phyloP scores from a whole-genome alignment of 2,329 filamentous ascomycete genomes.

The Cladophialophora immunda region DNA sequence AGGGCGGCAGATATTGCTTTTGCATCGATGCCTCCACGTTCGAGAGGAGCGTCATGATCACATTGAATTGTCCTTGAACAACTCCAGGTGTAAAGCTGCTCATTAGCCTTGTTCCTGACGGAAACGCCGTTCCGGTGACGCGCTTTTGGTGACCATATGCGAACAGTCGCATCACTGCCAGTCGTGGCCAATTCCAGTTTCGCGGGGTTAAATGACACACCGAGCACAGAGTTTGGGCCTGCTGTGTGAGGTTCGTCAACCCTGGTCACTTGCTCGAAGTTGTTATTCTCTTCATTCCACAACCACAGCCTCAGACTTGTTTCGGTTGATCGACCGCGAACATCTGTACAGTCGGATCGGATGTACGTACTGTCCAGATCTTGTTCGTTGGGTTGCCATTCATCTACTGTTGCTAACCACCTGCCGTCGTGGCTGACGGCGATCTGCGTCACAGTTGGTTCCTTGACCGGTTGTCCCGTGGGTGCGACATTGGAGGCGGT shows the following conservation, averaged over 20 bases:
- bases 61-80: slow-evolving; percentile 63
- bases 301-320: slow-evolving; percentile 92
- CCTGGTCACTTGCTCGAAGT: slow-evolving; percentile 79
- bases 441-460: slow-evolving; percentile 80
- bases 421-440: slow-evolving; percentile 80
- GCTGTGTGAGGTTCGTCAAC: slow-evolving; percentile 82
- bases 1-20: slow-evolving; percentile 65
- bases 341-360: slow-evolving; percentile 19
- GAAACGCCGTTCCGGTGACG: slow-evolving; percentile 70
- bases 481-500: slow-evolving; percentile 81
- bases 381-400: slow-evolving; percentile 78
- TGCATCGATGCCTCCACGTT: neutral
- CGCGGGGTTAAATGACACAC: slow-evolving; percentile 74
- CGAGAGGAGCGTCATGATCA: slow-evolving; percentile 49
- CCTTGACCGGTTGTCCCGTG: slow-evolving; percentile 74
- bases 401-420: slow-evolving; percentile 92
- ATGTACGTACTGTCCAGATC: slow-evolving; percentile 69
- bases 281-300: slow-evolving; percentile 61
- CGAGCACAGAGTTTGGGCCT: slow-evolving; percentile 69
- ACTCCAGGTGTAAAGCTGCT: slow-evolving; percentile 76
- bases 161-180: slow-evolving; percentile 79
- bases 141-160: slow-evolving; percentile 81
- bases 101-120: slow-evolving; percentile 59
- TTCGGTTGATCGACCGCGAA: slow-evolving; percentile 57
- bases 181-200: slow-evolving; percentile 81